Base-by-base conservation (phyloP, 2,329 filamentous ascomycete species). In the Geosmithia morbida region DNA sequence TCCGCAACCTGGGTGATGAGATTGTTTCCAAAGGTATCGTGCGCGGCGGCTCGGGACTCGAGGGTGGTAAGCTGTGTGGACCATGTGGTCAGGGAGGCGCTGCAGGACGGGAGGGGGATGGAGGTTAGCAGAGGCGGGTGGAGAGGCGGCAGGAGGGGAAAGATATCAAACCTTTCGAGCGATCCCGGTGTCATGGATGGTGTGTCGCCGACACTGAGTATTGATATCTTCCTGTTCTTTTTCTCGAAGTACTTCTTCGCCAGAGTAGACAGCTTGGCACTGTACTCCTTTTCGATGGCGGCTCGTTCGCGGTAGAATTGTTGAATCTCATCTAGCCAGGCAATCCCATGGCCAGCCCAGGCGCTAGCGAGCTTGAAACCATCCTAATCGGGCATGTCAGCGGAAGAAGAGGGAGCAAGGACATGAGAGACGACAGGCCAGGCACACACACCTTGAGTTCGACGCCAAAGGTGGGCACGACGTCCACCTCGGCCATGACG, bases 171-270 rank as follows among this genome's bases (percentile, higher is more conserved):
- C 81, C 81, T 94, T 65, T 98, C 92, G 47, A 98, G 77, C 33
- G 90, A 97, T 2, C 94, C 92, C 1, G 92, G 92, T 2, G 92
- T 97, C 74, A 97, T 84, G 49, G 80, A 79, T 39, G 92, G 92
- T 20, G 82, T 92, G 58, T 98, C 92, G 58, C 92, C 92, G 47
- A 97, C 92, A 61, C 89, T 96, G 56, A 98, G 66, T 57, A 75
- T 83, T 55, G 87, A 84, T 42, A 84, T 83, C 69, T 92, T 96
- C 66, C 83, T 88, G 44, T 86, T 81, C 72, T 97, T 98, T 72
- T 94, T 94, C 59, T 98, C 94, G 60, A 87, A 92, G 70, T 96
- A 97, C 64, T 92, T 96, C 71, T 92, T 94, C 48, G 90, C 92
- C 46, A 98, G 71, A 2, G 80, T 81, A 55, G 79, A 85, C 53